Percentiles rank a stretch among this genome's conserved stretches.
These are phyloP conservation scores for Saccharomycopsis lassenensis DNA, from an alignment of 805 yeast species.

Conservation along the genomic window DNA sequence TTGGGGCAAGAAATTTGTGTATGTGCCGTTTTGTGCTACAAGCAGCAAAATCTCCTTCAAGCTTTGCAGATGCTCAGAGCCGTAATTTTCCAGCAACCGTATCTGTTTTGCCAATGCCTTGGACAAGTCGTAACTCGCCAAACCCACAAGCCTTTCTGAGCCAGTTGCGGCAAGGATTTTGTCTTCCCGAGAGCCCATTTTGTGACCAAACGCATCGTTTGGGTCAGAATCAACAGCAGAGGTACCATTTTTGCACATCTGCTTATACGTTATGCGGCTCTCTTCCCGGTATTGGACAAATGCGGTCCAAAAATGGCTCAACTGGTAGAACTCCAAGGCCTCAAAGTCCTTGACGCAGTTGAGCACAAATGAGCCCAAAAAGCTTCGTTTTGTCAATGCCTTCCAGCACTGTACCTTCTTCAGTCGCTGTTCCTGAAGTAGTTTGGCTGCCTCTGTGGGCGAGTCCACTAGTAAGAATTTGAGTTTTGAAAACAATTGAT, in stretches of 20 bases:
- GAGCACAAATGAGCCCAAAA: constrained; percentile 36
- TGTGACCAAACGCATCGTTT: no score
- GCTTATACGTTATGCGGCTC: no score
- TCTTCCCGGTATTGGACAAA: constrained; percentile 29
- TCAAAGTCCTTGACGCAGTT: constrained; percentile 31
- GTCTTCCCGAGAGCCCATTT: no score
- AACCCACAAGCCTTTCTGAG: constrained; percentile 22
- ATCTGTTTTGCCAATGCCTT: constrained; percentile 43
- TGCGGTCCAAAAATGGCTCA: constrained; percentile 31
- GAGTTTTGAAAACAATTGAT: constrained; percentile 27
- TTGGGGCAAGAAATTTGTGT: constrained; percentile 31
- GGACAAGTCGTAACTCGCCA: constrained; percentile 42
- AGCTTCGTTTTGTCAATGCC: constrained; percentile 29
- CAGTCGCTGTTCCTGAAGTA: constrained; percentile 15
- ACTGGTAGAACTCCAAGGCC: constrained; percentile 37
- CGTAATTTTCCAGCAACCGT: constrained; percentile 37
- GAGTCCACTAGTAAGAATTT: constrained; percentile 27
- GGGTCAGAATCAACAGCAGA: no score
- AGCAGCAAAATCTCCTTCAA: constrained; percentile 31
- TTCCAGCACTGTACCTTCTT: constrained; percentile 17
- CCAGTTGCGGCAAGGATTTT: no score
- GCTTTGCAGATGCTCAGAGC: constrained; percentile 34
- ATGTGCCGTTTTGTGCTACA: constrained; percentile 34
- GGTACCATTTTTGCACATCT: no score
- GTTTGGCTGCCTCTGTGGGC: constrained; percentile 26